phyloP scores from a whole-genome alignment of 202 grass and related monocot genomes.

The Hordeum pubiflorum region DNA sequence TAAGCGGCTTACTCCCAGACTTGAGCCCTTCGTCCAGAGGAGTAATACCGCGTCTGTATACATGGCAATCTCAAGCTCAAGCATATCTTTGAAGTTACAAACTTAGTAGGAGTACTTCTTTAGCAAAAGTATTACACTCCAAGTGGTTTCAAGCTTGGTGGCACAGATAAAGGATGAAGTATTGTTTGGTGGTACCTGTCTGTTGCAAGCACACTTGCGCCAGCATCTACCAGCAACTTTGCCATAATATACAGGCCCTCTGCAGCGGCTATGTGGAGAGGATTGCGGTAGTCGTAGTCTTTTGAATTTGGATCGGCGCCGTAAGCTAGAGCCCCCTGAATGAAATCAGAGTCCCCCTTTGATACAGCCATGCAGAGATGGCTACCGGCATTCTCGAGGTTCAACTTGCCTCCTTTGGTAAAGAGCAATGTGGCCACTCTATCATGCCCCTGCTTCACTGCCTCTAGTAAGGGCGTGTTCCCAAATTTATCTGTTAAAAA shows the following conservation, averaged over 20 bases:
- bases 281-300: slow-evolving; percentile 82
- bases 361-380: slow-evolving; percentile 63
- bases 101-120: no score
- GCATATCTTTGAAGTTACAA: no score
- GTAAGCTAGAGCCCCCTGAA: slow-evolving; percentile 51
- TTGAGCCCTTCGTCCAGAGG: background rate
- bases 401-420: slow-evolving; percentile 49
- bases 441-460: slow-evolving; percentile 57
- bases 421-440: slow-evolving; percentile 59
- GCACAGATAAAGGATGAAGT: background rate
- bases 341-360: slow-evolving; percentile 64
- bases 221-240: slow-evolving; percentile 63
- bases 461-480: slow-evolving; percentile 82
- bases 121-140: background rate
- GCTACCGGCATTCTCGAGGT: slow-evolving; percentile 52
- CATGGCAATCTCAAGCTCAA: no score
- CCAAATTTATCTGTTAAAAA: slow-evolving; percentile 66
- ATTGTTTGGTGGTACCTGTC: slow-evolving; percentile 43
- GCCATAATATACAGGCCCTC: slow-evolving; percentile 74
- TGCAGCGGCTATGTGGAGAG: slow-evolving; percentile 82
- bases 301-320: slow-evolving; percentile 64
- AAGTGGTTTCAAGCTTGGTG: background rate
- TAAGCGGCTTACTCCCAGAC: background rate
- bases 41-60: background rate
- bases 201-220: slow-evolving; percentile 66